Percentiles rank a stretch among this genome's conserved stretches.
phyloP scores from a whole-genome alignment of 192 early-diverging fungal genomes.

The Backusella sp. region DNA sequence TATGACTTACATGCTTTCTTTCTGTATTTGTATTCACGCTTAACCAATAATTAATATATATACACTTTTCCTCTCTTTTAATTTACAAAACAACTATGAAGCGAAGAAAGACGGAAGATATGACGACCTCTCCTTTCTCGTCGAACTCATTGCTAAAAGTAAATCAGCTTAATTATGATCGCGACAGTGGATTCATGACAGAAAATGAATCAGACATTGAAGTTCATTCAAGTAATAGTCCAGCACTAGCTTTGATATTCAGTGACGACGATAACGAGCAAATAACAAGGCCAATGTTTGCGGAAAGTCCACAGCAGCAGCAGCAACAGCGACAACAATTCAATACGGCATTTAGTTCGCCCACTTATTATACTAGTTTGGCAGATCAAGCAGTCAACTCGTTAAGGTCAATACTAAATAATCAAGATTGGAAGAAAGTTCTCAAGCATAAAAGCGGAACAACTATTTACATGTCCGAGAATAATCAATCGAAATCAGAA shows the following conservation, averaged over 20 bases:
- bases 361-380: conserved; percentile 29
- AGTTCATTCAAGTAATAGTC: not conserved
- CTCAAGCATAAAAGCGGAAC: conserved; percentile 47
- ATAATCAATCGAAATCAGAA: conserved; percentile 19
- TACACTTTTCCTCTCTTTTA: not conserved
- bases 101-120: not conserved
- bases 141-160: not conserved
- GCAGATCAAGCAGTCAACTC: conserved; percentile 40
- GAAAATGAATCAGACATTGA: conserved; percentile 21
- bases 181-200: conserved; percentile 26
- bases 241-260: not conserved
- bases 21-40: not conserved
- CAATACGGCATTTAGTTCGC: not conserved
- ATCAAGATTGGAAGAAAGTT: conserved; percentile 47
- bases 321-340: not conserved
- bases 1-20: not conserved
- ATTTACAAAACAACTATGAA: not conserved
- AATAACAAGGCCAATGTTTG: not conserved
- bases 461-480: conserved; percentile 38
- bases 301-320: not conserved
- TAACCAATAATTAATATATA: not conserved
- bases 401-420: conserved; percentile 32
- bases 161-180: conserved; percentile 1
- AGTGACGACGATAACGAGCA: conserved; percentile 20
- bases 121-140: not conserved